These are phyloP conservation scores for Actinomucor elegans DNA, from an alignment of 371 early-diverging fungal species.

Conservation along the genomic window DNA sequence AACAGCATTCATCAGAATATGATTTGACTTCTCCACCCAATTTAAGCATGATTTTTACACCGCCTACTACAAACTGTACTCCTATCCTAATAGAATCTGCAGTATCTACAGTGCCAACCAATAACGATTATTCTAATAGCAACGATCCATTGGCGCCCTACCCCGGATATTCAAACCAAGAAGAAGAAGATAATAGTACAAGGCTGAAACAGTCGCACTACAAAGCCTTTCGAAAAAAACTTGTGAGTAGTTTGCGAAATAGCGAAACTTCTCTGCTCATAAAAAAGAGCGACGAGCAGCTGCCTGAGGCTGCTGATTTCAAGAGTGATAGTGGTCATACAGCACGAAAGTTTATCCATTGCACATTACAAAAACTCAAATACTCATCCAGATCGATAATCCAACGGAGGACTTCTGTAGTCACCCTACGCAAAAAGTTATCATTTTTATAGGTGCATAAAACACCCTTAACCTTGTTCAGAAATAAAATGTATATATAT, in stretches of 20 bases:
- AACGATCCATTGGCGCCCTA: no score
- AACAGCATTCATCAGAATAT: neutral
- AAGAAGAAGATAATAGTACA: no score
- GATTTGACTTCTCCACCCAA: neutral
- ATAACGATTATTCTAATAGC: no score
- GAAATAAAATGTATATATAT: no score
- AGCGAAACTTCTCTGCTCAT: neutral
- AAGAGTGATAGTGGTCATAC: neutral
- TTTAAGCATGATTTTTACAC: neutral
- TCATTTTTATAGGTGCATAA: constrained; percentile 7
- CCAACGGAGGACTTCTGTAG: constrained; percentile 12
- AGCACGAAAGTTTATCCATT: neutral
- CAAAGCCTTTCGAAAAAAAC: neutral
- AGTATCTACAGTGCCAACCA: no score
- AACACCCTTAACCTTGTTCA: no score
- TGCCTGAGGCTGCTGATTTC: neutral
- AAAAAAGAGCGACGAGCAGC: neutral
- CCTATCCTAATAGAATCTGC: no score
- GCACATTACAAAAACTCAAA: constrained; percentile 12
- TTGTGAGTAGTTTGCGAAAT: neutral
- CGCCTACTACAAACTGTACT: neutral
- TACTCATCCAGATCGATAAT: constrained; percentile 9
- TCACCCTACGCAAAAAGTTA: constrained; percentile 13
- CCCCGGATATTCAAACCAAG: no score
- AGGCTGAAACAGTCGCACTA: neutral